Conservation (phyloP, 768 basidiomycete genomes). For the Agaricus subrufescens region DNA sequence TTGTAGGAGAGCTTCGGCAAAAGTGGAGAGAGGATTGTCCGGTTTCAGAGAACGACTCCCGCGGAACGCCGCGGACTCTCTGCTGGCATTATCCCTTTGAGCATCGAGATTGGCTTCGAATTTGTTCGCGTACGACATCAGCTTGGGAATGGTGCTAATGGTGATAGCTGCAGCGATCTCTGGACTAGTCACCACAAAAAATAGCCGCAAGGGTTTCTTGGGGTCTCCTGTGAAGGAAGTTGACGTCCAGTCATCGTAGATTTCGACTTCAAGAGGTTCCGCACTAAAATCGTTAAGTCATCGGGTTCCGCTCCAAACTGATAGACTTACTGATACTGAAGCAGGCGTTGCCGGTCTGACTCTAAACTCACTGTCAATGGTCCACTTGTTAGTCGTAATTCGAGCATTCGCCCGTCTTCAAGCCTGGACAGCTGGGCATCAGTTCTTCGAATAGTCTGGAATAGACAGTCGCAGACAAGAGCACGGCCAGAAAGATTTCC, state of each 20-base stretch:
- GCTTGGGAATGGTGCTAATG: conserved; percentile 71
- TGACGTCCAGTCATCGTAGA: conserved; percentile 80
- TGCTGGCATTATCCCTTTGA: conserved; percentile 71
- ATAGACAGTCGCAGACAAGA: conserved; percentile 65
- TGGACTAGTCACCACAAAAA: conserved; percentile 71
- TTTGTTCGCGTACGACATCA: conserved; percentile 69
- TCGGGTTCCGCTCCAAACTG: background rate
- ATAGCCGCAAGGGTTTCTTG: conserved; percentile 53
- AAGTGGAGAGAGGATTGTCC: conserved; percentile 76
- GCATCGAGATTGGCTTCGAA: conserved; percentile 69
- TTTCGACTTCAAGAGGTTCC: conserved; percentile 69
- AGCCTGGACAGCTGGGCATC: conserved; percentile 24
- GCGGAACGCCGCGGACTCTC: conserved; percentile 75
- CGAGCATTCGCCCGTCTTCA: conserved; percentile 54
- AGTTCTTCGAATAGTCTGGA: conserved; percentile 64
- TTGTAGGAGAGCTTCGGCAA: conserved; percentile 80
- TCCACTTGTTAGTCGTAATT: conserved; percentile 72
- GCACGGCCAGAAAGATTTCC: conserved; percentile 70
- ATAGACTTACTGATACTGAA: conserved; percentile 65
- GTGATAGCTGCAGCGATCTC: conserved; percentile 65
- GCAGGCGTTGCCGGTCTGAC: conserved; percentile 70
- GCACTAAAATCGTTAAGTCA: conserved; percentile 39
- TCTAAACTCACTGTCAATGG: conserved; percentile 61
- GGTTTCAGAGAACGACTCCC: conserved; percentile 68
- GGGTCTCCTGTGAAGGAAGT: conserved; percentile 33